These are phyloP conservation scores for Pseudodiploospora longispora DNA, from an alignment of 2,329 filamentous ascomycete species.

Conservation along the genomic window DNA sequence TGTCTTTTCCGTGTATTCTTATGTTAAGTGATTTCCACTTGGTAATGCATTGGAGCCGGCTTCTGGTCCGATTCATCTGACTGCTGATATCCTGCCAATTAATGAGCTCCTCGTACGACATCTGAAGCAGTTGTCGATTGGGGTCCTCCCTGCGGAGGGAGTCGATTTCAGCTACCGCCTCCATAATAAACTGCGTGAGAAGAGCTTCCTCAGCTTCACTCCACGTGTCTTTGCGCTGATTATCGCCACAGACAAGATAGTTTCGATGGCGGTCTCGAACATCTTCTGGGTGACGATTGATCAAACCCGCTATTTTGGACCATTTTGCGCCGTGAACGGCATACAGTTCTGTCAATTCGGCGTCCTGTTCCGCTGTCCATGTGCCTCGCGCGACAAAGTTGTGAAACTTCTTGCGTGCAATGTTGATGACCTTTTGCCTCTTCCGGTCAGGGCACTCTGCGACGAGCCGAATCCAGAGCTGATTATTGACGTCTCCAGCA, in stretches of 20 bases:
- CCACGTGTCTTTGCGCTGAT: conserved; percentile 49
- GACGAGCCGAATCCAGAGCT: conserved; percentile 44
- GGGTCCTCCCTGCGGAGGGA: conserved; percentile 24
- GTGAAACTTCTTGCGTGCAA: conserved; percentile 56
- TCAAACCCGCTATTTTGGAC: conserved; percentile 50
- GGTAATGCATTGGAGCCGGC: conserved; percentile 56
- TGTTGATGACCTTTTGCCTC: conserved; percentile 46
- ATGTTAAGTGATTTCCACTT: conserved; percentile 53
- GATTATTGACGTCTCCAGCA: conserved; percentile 26
- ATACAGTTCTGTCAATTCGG: conserved; percentile 27
- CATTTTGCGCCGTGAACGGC: conserved; percentile 42
- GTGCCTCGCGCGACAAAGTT: conserved; percentile 50
- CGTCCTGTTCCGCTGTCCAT: conserved; percentile 30
- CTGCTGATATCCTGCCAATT: conserved; percentile 59
- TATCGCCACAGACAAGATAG: conserved; percentile 51
- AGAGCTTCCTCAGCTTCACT: conserved; percentile 48
- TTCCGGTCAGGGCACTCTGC: conserved; percentile 40
- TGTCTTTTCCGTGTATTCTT: conserved; percentile 24
- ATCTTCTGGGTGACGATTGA: conserved; percentile 58
- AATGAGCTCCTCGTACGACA: conserved; percentile 44
- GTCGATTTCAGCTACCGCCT: conserved; percentile 42
- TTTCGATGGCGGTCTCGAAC: conserved; percentile 64
- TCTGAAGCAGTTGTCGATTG: conserved; percentile 23
- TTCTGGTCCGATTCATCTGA: conserved; percentile 53
- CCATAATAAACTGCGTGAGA: conserved; percentile 44